Evolutionary conservation across 495 filamentous ascomycete genomes (phyloP).

Genomic region (Penicillium nucicola): DNA sequence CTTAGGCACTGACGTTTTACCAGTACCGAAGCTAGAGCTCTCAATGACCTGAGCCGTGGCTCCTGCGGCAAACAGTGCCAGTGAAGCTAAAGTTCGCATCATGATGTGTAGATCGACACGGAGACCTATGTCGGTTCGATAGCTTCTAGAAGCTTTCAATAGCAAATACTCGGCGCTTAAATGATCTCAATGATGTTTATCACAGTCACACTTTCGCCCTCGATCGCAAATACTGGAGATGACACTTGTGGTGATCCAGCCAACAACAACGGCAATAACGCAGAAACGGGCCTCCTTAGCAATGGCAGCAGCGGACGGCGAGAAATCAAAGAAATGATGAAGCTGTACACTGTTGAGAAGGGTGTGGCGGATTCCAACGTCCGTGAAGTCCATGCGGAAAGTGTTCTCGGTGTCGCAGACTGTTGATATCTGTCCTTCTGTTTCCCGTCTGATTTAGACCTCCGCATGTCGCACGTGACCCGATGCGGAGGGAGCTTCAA

Average conservation of each 20-base stretch:
- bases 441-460: constrained; percentile 23
- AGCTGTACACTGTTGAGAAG: constrained; percentile 44
- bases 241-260: constrained; percentile 46
- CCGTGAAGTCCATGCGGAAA: constrained; percentile 45
- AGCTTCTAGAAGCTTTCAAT: background rate
- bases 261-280: constrained; percentile 48
- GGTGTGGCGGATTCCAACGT: constrained; percentile 50
- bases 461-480: constrained; percentile 16
- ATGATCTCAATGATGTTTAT: constrained; percentile 7
- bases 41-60: constrained; percentile 61
- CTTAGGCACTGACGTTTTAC: constrained; percentile 49
- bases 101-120: constrained; percentile 22
- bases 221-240: constrained; percentile 39
- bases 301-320: constrained; percentile 41
- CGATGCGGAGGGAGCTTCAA: constrained; percentile 14
- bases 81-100: constrained; percentile 38
- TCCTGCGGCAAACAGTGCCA: constrained; percentile 50
- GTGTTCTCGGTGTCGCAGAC: background rate
- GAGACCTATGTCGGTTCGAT: background rate
- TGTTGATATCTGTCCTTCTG: constrained; percentile 26
- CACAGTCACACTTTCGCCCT: constrained; percentile 31
- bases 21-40: constrained; percentile 75
- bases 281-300: constrained; percentile 44
- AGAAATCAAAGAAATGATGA: constrained; percentile 45
- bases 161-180: constrained; percentile 7